Percentiles rank a stretch among this genome's conserved stretches.
phyloP scores from a whole-genome alignment of 352 stramenopile genomes.

The Phytophthora cryptogea region DNA sequence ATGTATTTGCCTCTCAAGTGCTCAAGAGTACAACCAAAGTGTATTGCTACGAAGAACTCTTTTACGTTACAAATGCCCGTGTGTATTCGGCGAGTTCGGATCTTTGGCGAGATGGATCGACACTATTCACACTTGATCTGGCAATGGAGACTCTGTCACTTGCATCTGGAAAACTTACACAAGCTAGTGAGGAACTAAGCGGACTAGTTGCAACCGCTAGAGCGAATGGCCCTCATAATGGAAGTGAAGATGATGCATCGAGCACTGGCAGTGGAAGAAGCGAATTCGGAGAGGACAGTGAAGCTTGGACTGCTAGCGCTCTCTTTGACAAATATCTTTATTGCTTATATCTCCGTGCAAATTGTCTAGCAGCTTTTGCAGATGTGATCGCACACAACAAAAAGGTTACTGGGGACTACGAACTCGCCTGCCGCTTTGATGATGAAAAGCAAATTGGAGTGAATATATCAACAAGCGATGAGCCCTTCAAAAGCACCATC shows the following conservation, averaged over 20 bases:
- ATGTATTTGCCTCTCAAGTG: conserved; percentile 65
- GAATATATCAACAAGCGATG: conserved; percentile 5
- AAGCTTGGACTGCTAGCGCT: conserved; percentile 13
- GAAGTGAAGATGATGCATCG: conserved; percentile 21
- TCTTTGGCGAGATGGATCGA: conserved; percentile 42
- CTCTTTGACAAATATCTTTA: conserved; percentile 50
- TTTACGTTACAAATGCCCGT: conserved; percentile 60
- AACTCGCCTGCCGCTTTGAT: conserved; percentile 54
- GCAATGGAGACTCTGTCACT: conserved; percentile 67
- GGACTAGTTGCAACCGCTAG: conserved; percentile 12
- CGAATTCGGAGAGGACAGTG: conserved; percentile 12
- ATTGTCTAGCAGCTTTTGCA: conserved; percentile 56
- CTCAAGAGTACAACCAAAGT: conserved; percentile 61
- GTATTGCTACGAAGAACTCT: conserved; percentile 64
- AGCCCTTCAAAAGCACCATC: conserved; percentile 21
- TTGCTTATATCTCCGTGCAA: conserved; percentile 52
- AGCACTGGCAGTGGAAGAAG: conserved; percentile 16
- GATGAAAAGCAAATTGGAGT: conserved; percentile 37
- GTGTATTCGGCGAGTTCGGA: conserved; percentile 42
- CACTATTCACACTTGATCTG: conserved; percentile 50
- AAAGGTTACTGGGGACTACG: conserved; percentile 43
- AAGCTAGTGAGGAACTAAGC: conserved; percentile 40
- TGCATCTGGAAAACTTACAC: conserved; percentile 57
- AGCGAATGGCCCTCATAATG: conserved; percentile 8
- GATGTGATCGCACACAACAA: conserved; percentile 58